Percentiles rank a stretch among this genome's conserved stretches.
Evolutionary conservation across 108 stramenopile genomes (phyloP).

Genomic region (Craspedostauros australis): DNA sequence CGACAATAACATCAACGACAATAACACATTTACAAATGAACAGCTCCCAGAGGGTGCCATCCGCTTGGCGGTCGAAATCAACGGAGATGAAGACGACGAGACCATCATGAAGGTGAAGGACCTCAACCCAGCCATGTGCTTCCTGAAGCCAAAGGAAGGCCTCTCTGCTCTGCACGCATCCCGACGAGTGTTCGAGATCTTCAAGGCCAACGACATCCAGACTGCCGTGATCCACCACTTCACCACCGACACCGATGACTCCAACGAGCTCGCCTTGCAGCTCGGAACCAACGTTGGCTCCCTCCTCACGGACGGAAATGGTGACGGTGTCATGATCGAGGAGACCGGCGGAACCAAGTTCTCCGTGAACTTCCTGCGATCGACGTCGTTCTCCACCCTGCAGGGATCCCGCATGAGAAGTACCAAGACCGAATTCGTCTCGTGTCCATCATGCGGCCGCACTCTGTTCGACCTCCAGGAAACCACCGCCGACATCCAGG

Average conservation of each 20-base stretch:
- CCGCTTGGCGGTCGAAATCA: conserved; percentile 78
- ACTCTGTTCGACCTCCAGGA: conserved; percentile 97
- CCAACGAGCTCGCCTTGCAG: conserved; percentile 82
- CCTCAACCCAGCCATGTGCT: conserved; percentile 60
- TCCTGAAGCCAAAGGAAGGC: conserved; percentile 54
- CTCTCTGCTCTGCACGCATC: conserved; percentile 85
- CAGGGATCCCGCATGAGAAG: conserved; percentile 96
- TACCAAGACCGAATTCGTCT: conserved; percentile 97
- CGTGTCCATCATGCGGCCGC: conserved; percentile 95
- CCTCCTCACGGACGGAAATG: conserved; percentile 85
- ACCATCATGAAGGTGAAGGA: conserved; percentile 69
- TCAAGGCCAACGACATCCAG: conserved; percentile 69
- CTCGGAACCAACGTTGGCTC: conserved; percentile 82
- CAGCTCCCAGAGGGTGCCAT: conserved; percentile 81
- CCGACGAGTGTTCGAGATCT: conserved; percentile 87
- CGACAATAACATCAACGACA: no score
- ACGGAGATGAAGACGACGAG: conserved; percentile 77
- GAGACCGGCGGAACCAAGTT: conserved; percentile 64
- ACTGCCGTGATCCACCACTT: conserved; percentile 87
- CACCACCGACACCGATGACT: conserved; percentile 52
- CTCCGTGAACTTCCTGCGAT: conserved; percentile 78
- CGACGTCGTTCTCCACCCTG: conserved; percentile 79
- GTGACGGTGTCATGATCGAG: conserved; percentile 88
- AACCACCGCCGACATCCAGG: conserved; percentile 86
- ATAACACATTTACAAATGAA: no score